phyloP scores from a whole-genome alignment of 2,329 filamentous ascomycete species.

The Pestalotiopsis sp. region DNA sequence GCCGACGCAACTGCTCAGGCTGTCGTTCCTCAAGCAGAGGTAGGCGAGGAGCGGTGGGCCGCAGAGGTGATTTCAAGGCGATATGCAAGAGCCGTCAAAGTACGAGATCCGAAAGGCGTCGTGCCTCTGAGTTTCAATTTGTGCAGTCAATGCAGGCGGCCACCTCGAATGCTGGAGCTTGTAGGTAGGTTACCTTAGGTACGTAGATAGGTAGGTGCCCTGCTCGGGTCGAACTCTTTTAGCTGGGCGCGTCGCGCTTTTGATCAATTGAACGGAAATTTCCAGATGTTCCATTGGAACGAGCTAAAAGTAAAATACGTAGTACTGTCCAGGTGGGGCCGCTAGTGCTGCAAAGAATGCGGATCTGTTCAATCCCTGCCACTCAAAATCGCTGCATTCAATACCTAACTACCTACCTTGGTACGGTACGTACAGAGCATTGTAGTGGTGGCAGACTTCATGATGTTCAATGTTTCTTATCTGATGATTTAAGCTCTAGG shows the following conservation, averaged over 20 bases:
- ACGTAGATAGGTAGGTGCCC: no score
- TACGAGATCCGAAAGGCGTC: neutral
- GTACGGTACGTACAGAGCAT: no score
- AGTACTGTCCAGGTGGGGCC: neutral
- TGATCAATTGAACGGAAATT: neutral
- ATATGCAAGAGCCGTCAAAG: neutral
- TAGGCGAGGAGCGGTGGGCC: neutral
- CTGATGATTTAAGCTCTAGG: no score
- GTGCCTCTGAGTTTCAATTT: neutral
- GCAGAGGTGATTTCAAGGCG: neutral
- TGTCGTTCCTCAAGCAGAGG: neutral
- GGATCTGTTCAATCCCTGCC: neutral
- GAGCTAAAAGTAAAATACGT: neutral
- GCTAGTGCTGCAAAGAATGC: neutral
- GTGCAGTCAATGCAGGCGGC: neutral
- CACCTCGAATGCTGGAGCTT: neutral
- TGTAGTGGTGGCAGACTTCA: no score
- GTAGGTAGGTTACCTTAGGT: neutral
- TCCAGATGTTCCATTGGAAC: neutral
- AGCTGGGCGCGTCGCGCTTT: constrained; percentile 2
- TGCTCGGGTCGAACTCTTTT: neutral
- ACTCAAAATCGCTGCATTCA: neutral
- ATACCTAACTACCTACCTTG: no score
- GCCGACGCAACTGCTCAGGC: neutral
- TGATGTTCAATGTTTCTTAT: no score